phyloP scores from a whole-genome alignment of 805 yeast species.

The Barnettozyma siamensis region DNA sequence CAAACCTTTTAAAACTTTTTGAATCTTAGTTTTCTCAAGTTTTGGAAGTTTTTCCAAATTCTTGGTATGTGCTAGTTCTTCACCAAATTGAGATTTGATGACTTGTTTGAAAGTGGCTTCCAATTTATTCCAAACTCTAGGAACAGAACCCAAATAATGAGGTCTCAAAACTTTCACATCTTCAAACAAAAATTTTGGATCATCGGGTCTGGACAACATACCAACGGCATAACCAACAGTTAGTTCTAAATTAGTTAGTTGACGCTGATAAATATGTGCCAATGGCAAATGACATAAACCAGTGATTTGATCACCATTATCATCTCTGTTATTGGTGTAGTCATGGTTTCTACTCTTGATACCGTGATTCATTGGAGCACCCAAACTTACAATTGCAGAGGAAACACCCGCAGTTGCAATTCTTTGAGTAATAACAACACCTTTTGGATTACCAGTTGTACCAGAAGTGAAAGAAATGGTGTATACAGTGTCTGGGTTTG shows the following conservation, averaged over 20 bases:
- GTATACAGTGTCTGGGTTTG: conserved; percentile 45
- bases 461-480: conserved; percentile 73
- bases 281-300: conserved; percentile 44
- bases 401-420: conserved; percentile 45
- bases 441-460: conserved; percentile 71
- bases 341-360: conserved; percentile 11
- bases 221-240: conserved; percentile 35
- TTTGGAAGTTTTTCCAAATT: conserved; percentile 1
- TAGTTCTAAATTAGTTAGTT: conserved; percentile 33
- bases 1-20: conserved; percentile 34
- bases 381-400: conserved; percentile 28
- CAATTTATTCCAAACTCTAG: conserved; percentile 54
- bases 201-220: conserved; percentile 38
- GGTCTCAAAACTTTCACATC: conserved; percentile 53
- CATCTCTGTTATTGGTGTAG: conserved; percentile 16
- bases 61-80: neutral
- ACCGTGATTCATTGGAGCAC: conserved; percentile 15
- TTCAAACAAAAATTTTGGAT: conserved; percentile 48
- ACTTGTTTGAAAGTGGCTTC: conserved; percentile 47
- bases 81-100: conserved; percentile 4
- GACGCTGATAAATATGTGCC: conserved; percentile 53
- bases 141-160: conserved; percentile 46
- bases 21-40: conserved; percentile 17
- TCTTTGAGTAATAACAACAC: conserved; percentile 52
- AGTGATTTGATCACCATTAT: conserved; percentile 25